Percentiles rank a stretch among this genome's conserved stretches.
phyloP scores from a whole-genome alignment of 257 asterid genomes.

The Buddleja alternifolia region DNA sequence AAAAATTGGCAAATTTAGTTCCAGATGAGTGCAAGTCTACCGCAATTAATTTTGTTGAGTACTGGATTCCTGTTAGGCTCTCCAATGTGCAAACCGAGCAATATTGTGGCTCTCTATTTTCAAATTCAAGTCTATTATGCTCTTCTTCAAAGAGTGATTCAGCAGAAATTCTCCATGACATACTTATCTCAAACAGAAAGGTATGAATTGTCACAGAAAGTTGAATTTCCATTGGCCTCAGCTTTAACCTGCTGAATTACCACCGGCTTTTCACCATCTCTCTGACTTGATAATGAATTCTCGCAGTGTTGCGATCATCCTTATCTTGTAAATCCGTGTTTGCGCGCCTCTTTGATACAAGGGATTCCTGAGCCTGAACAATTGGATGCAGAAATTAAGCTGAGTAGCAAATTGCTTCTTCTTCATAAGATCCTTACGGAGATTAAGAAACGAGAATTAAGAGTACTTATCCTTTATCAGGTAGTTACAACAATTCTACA shows the following conservation, averaged over 20 bases:
- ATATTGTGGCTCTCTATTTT: constrained; percentile 58
- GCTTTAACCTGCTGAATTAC: constrained; percentile 9
- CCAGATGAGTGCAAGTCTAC: constrained; percentile 37
- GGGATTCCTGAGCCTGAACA: constrained; percentile 45
- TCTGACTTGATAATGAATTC: constrained; percentile 19
- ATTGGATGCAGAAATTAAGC: constrained; percentile 54
- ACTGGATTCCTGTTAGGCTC: constrained; percentile 73
- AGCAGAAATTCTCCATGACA: constrained; percentile 33
- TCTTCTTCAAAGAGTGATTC: constrained; percentile 33
- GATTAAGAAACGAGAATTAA: constrained; percentile 50
- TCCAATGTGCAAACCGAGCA: constrained; percentile 61
- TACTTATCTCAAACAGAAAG: constrained; percentile 53
- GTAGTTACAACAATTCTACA: constrained; percentile 31
- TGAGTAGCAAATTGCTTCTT: constrained; percentile 65
- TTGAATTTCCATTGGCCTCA: constrained; percentile 1
- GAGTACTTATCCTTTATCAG: constrained; percentile 68
- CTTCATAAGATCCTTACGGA: constrained; percentile 56
- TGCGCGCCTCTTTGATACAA: constrained; percentile 40
- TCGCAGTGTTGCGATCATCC: constrained; percentile 81
- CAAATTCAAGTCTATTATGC: constrained; percentile 50
- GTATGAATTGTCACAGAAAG: constrained; percentile 34
- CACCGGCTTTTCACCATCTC: constrained; percentile 7
- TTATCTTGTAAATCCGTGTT: constrained; percentile 53
- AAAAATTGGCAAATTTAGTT: constrained; percentile 24
- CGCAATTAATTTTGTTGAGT: constrained; percentile 46